These are phyloP conservation scores for Atalantia buxifolia DNA, from an alignment of 345 rosid genomes.

Conservation along the genomic window DNA sequence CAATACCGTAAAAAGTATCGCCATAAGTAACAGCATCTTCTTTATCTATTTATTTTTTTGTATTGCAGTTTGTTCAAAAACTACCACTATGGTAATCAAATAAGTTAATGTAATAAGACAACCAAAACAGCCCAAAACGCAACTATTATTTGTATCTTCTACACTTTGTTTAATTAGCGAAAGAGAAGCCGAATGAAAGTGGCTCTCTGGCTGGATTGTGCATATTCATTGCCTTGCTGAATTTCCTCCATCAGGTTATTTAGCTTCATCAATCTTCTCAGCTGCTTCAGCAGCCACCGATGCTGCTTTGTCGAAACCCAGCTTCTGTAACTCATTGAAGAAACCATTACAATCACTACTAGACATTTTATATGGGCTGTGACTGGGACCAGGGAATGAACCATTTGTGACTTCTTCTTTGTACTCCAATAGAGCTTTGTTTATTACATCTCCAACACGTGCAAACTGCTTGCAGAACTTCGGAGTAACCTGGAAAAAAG, in stretches of 20 bases:
- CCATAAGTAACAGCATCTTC: not conserved
- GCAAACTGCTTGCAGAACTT: constrained; percentile 89
- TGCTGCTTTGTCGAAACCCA: constrained; percentile 76
- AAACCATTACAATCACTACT: constrained; percentile 57
- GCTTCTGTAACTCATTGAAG: constrained; percentile 55
- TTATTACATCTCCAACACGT: constrained; percentile 65
- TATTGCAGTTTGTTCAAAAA: not conserved
- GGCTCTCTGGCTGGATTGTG: not conserved
- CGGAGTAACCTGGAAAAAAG: constrained; percentile 63
- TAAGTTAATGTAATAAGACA: not conserved
- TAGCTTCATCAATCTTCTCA: not conserved
- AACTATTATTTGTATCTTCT: too few relatives aligned
- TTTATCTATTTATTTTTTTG: not conserved
- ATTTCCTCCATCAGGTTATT: not conserved
- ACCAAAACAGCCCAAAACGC: not conserved
- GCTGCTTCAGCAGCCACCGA: constrained; percentile 53
- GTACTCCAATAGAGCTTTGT: constrained; percentile 69
- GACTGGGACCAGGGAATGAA: constrained; percentile 68
- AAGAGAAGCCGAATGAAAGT: not conserved
- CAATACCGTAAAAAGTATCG: not conserved
- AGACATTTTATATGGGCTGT: constrained; percentile 72
- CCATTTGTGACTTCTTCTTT: constrained; percentile 72
- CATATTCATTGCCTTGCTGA: not conserved
- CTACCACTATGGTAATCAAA: not conserved
- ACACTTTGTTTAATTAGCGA: not conserved